Base-by-base conservation (phyloP, 2,329 filamentous ascomycete species). In the Paecilomyces formosus region DNA sequence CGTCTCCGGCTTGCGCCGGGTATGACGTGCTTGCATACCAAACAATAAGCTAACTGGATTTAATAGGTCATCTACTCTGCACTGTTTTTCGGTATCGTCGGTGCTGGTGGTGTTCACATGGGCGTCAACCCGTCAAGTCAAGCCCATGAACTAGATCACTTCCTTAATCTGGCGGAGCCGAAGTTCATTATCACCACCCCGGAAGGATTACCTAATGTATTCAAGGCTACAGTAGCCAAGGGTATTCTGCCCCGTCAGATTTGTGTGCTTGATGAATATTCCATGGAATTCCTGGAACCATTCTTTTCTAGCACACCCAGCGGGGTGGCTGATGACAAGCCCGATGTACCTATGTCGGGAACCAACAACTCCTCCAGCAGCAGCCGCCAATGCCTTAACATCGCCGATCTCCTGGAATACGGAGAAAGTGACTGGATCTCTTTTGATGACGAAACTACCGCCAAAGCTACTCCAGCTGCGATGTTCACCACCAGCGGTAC, bases 401-500 rank as follows among this genome's bases (percentile, higher is more conserved):
- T 61, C 24, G 57, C 70, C 7, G 63, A 77, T 55, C 69, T 83
- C 30, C 67, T 83, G 30, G 58, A 68, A 24, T 68, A 77, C 62
- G 75, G 77, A 13, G 75, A 80, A 66, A 68, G 72, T n/a, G 73
- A 78, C 72, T 85, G 78, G 81, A 62, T 73, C 33, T 70, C 68
- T 18, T 81, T 78, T 72, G 68, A 78, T 59, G 72, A 74, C 60
- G 76, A 70, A 64, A 66, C 58, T 22, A 69, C 62, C 56, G 76
- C 72, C 64, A 79, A 76, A 65, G 76, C 69, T 64, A 86, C 78
- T 7, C 76, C 72, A 21, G 84, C 74, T 24, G 81, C 70, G 66
- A 78, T 77, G 70, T 77, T 74, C 58, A 83, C 82, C 65, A 84
- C 79, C 60, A 82, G 79, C 53, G 84, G 84, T 1, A 87, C 84